Percentiles rank a stretch among this genome's conserved stretches.
Conservation (phyloP, 2,329 filamentous ascomycete genomes). For the Epichloe bromicola region DNA sequence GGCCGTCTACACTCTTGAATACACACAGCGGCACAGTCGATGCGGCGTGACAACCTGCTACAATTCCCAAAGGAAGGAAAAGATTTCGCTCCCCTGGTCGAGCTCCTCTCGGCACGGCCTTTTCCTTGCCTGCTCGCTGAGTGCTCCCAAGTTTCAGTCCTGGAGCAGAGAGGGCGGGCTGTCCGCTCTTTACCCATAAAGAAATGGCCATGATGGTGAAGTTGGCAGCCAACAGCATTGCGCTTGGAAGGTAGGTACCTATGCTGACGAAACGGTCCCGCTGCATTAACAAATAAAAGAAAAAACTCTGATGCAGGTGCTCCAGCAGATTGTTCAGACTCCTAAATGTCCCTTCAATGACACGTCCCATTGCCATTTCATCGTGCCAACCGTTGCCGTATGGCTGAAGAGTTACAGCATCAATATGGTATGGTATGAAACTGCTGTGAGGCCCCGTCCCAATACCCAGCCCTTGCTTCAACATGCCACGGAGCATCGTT, state of each 20-base stretch:
- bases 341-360: constrained; percentile 80
- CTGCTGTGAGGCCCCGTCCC: constrained; percentile 84
- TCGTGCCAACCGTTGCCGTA: constrained; percentile 91
- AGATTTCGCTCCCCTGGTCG: constrained; percentile 47
- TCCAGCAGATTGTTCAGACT: constrained; percentile 94
- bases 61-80: constrained; percentile 59
- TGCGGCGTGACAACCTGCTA: constrained; percentile 60
- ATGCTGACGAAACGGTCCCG: constrained; percentile 92
- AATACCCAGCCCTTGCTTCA: constrained; percentile 79
- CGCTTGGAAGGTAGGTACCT: constrained; percentile 89
- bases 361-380: constrained; percentile 86
- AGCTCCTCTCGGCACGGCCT: constrained; percentile 15
- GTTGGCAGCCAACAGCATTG: constrained; percentile 91
- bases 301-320: constrained; percentile 98
- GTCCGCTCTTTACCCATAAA: constrained; percentile 84
- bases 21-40: constrained; percentile 71
- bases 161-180: constrained; percentile 13
- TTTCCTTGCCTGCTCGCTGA: background rate
- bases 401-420: constrained; percentile 85
- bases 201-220: constrained; percentile 93
- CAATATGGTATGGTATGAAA: constrained; percentile 96
- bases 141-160: background rate
- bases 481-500: constrained; percentile 86
- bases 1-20: constrained; percentile 62
- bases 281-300: constrained; percentile 94